A percentile compares a stretch with the other conserved stretches of the same genome.
Conservation (phyloP, 805 yeast species). For the Yarrowia osloensis region DNA sequence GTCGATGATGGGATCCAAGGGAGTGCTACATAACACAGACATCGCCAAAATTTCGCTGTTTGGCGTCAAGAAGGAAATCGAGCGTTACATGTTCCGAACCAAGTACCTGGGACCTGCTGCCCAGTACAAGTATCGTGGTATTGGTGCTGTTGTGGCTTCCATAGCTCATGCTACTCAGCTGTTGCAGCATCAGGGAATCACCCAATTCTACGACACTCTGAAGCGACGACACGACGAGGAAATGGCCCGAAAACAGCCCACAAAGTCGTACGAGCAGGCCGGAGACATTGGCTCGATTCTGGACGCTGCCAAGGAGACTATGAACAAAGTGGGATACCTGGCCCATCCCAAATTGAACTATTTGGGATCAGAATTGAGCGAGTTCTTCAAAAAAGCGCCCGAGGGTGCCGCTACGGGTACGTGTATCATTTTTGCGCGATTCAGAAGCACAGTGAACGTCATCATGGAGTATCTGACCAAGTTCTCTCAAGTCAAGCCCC, state of each 20-base stretch:
- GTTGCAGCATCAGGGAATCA: conserved; percentile 77
- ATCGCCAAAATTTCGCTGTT: conserved; percentile 71
- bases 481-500: conserved; percentile 56
- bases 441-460: conserved; percentile 87
- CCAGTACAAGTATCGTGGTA: conserved; percentile 35
- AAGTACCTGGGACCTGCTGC: conserved; percentile 34
- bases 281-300: conserved; percentile 35
- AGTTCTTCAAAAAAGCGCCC: conserved; percentile 50
- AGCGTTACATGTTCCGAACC: conserved; percentile 42
- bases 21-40: conserved; percentile 64
- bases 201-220: conserved; percentile 68
- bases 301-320: not conserved
- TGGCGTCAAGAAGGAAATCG: conserved; percentile 67
- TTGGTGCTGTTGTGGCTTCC: conserved; percentile 60
- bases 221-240: conserved; percentile 47
- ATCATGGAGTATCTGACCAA: conserved; percentile 60
- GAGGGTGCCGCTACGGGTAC: conserved; percentile 54
- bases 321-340: conserved; percentile 38
- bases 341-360: conserved; percentile 76
- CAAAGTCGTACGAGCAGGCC: conserved; percentile 43
- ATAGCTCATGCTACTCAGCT: conserved; percentile 59
- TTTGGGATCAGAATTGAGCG: conserved; percentile 56
- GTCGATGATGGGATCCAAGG: conserved; percentile 61
- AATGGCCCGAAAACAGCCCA: conserved; percentile 32
- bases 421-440: conserved; percentile 78